Base-by-base conservation (phyloP, 2,329 filamentous ascomycete species). In the Leptographium flavum region DNA sequence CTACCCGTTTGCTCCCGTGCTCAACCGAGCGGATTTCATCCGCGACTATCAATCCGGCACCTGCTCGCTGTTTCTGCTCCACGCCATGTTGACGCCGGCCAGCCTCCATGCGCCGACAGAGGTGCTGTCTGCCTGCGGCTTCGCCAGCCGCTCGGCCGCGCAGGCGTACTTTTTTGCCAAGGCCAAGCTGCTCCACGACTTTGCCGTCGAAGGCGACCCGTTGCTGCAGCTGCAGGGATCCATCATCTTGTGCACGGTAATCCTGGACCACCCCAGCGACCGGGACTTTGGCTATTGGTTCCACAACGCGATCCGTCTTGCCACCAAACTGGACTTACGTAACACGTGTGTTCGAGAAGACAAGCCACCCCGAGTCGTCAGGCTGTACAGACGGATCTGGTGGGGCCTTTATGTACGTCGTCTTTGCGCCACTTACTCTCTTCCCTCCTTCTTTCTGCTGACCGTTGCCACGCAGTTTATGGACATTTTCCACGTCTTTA, bases 221-320 rank as follows among this genome's bases (percentile, higher is more conserved):
- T 22, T 46, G 21, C 39, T 33, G 19, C 32, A 33, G 45, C 40
- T 46, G 14, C 45, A 46, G 35, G 45, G 45, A 5, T 46, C 45
- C 4, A 9, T 27, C 3, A 27, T 46, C 11, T 30, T 46, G 9
- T 15, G 14, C 14, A 15, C 21, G 2, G 33, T 28, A 1, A 14
- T 27, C 6, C 22, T 10, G 7, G 13, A 19, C 11, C 21, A 32
- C 17, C 17, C 21, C 4, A 31, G 6, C 5, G 45, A 46, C 39
- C 39, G 39, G 33, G 45, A 43, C 19, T 46, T 46, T 23, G 33
- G 40, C 14, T 46, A 43, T 17, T 46, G 45, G 45, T 43, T 46
- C n/a, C 13, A 15, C 15, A 46, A 46, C 19, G 33, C 45, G 15
- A 27, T 46, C 21, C 45, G 45, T 1, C 35, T 46, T 10, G 45